A percentile compares a stretch with the other conserved stretches of the same genome.
Evolutionary conservation across 495 filamentous ascomycete species (phyloP).

Genomic region (Neurospora sp.): DNA sequence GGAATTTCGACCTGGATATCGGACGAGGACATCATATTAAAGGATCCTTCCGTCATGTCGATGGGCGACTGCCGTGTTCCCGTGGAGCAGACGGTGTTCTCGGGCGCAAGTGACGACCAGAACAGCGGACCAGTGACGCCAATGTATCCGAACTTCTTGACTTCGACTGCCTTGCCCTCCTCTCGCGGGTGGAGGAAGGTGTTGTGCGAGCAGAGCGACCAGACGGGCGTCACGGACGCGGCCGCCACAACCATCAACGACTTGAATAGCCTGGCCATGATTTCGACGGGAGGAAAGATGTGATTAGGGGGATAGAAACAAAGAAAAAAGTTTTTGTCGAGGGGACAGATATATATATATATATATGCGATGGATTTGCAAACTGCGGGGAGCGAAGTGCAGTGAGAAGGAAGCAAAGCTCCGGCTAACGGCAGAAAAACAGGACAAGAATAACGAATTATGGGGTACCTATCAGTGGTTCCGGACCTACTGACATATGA

Average conservation of each 20-base stretch:
- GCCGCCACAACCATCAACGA: not conserved
- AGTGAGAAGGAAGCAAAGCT: not conserved
- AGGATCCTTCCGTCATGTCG: slow-evolving; percentile 34
- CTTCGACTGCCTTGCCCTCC: slow-evolving; percentile 19
- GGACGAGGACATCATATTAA: slow-evolving; percentile 30
- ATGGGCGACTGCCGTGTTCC: slow-evolving; percentile 57
- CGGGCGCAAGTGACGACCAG: slow-evolving; percentile 43
- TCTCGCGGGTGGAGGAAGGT: slow-evolving; percentile 28
- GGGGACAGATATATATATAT: no score
- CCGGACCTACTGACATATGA: not conserved
- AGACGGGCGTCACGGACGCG: slow-evolving; percentile 17
- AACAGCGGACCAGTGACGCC: slow-evolving; percentile 42
- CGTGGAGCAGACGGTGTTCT: slow-evolving; percentile 39
- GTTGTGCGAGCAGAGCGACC: slow-evolving; percentile 20
- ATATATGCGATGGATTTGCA: not conserved
- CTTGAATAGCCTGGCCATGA: not conserved
- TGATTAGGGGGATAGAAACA: not conserved
- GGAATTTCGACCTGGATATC: slow-evolving; percentile 25
- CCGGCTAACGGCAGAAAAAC: not conserved
- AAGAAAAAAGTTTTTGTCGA: not conserved
- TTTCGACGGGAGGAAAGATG: not conserved
- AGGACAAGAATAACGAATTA: not conserved
- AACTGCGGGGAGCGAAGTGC: not conserved
- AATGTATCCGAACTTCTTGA: slow-evolving; percentile 40
- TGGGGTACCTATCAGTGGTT: not conserved